Evolutionary conservation across 495 filamentous ascomycete species (phyloP).

Genomic region (Hypoxylon lienhwacheense): DNA sequence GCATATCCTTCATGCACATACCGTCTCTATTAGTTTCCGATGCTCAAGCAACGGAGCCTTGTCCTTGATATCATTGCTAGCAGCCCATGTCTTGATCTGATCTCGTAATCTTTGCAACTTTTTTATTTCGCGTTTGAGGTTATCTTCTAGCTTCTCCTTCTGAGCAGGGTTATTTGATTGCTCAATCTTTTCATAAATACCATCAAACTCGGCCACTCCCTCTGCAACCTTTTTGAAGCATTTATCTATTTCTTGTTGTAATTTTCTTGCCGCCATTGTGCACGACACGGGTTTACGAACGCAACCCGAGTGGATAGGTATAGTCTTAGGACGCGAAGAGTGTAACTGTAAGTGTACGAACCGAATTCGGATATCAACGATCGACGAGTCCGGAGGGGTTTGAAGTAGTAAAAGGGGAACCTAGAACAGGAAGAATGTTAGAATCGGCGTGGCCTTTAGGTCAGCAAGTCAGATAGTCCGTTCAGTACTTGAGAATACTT

Average conservation of each 20-base stretch:
- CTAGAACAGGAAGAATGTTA: slow-evolving; percentile 1
- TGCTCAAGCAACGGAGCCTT: slow-evolving; percentile 93
- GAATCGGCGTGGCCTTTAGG: slow-evolving; percentile 12
- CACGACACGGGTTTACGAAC: slow-evolving; percentile 14
- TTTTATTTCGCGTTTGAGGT: slow-evolving; percentile 98
- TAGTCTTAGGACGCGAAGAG: slow-evolving; percentile 2
- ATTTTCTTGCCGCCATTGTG: slow-evolving; percentile 90
- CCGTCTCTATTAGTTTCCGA: slow-evolving; percentile 92
- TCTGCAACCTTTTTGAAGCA: slow-evolving; percentile 97
- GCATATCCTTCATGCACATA: slow-evolving; percentile 54
- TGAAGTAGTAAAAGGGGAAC: slow-evolving; percentile 8
- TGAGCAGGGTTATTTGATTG: slow-evolving; percentile 87
- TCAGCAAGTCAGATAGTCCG: slow-evolving; percentile 3
- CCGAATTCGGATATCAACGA: neutral
- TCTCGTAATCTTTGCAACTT: slow-evolving; percentile 96
- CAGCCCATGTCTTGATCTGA: slow-evolving; percentile 98
- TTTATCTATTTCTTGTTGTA: slow-evolving; percentile 95
- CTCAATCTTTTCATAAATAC: slow-evolving; percentile 93
- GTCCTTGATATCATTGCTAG: slow-evolving; percentile 97
- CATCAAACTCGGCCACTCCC: slow-evolving; percentile 89
- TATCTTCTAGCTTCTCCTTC: slow-evolving; percentile 96
- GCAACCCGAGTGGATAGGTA: slow-evolving; percentile 6
- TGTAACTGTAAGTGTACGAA: neutral
- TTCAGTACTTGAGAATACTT: neutral
- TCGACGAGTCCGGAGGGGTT: too few relatives aligned